phyloP scores from a whole-genome alignment of 2,329 filamentous ascomycete genomes.

The Verticillium isaacii region DNA sequence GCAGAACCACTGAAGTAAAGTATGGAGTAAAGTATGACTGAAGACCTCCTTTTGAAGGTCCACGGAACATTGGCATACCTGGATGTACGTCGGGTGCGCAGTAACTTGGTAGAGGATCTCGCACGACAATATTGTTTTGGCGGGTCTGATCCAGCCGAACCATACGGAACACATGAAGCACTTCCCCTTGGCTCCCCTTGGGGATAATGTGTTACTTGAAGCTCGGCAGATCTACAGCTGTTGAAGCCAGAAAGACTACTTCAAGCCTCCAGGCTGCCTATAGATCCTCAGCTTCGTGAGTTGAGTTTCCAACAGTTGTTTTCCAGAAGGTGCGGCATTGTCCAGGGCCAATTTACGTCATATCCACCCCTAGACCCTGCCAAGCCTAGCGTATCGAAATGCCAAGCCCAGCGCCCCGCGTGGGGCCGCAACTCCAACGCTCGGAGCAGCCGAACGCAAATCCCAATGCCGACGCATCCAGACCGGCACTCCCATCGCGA shows the following conservation, averaged over 20 bases:
- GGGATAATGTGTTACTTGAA: too few species aligned
- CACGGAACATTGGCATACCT: too few species aligned
- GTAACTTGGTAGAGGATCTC: too few species aligned
- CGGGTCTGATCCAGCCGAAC: too few species aligned
- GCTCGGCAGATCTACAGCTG: too few species aligned
- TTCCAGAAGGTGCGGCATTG: not conserved
- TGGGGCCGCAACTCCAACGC: not conserved
- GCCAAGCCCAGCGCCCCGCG: not conserved
- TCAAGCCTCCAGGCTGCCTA: not conserved
- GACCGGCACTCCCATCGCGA: not conserved
- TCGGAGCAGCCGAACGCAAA: not conserved
- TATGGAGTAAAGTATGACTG: too few species aligned
- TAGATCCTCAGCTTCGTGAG: not conserved
- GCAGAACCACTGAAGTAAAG: too few species aligned
- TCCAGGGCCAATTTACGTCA: not conserved
- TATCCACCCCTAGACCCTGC: not conserved
- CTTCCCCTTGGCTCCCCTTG: too few species aligned
- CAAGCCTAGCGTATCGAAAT: not conserved
- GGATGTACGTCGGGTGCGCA: too few species aligned
- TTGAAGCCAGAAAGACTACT: not conserved
- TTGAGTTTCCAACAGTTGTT: not conserved
- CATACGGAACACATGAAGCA: too few species aligned
- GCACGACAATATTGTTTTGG: too few species aligned
- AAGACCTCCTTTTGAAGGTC: too few species aligned
- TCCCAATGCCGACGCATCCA: slow-evolving; percentile 3